These are phyloP conservation scores for Cladophialophora carrionii DNA, from an alignment of 2,329 filamentous ascomycete species.

Conservation along the genomic window DNA sequence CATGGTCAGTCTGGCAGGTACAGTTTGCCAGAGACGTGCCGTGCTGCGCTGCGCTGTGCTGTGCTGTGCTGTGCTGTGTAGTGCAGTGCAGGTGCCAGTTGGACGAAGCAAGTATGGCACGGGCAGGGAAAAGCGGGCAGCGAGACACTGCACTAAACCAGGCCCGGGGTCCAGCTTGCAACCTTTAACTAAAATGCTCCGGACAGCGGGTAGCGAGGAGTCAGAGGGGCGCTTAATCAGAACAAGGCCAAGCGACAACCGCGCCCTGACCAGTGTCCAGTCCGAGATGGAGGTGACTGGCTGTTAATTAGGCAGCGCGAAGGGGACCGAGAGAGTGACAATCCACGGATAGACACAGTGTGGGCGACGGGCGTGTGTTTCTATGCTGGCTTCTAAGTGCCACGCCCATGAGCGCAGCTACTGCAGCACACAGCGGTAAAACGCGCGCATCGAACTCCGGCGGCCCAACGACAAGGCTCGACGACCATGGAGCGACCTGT, in stretches of 20 bases:
- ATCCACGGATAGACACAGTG: background rate
- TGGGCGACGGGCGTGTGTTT: conserved; percentile 7
- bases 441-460: conserved; percentile 4
- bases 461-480: background rate
- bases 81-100: conserved; percentile 13
- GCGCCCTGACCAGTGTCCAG: conserved; percentile 7
- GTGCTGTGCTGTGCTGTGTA: background rate
- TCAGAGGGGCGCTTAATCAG: conserved; percentile 8
- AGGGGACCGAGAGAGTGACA: conserved; percentile 15
- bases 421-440: conserved; percentile 13
- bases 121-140: conserved; percentile 7
- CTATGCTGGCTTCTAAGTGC: conserved; percentile 7
- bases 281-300: background rate
- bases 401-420: background rate
- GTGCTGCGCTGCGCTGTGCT: no score
- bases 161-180: conserved; percentile 5
- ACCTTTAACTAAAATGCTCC: background rate
- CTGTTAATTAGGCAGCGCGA: conserved; percentile 2
- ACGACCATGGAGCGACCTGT: conserved; percentile 4
- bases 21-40: conserved; percentile 1
- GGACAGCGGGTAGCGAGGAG: conserved; percentile 6
- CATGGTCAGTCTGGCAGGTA: conserved; percentile 29
- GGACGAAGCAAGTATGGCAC: conserved; percentile 15
- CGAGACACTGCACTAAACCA: conserved; percentile 4
- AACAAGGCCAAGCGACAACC: conserved; percentile 12